Percentiles rank a stretch among this genome's conserved stretches.
Conservation (phyloP, 2,329 filamentous ascomycete species). For the Talaromyces sp. region DNA sequence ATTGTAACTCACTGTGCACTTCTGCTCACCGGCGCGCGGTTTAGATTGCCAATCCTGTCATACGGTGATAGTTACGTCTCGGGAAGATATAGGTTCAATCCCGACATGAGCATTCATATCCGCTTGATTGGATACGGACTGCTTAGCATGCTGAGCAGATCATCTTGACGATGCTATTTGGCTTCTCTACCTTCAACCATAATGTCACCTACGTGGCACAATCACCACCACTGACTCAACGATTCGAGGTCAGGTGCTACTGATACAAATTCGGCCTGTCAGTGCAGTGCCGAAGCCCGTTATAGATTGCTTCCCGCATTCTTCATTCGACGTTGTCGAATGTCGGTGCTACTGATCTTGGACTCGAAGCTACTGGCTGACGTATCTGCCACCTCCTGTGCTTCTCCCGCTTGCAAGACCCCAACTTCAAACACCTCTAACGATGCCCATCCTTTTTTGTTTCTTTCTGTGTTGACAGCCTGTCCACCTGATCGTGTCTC, state of each 20-base stretch:
- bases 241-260: neutral
- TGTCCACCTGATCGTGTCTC: conserved; percentile 82
- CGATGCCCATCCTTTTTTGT: conserved; percentile 68
- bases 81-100: neutral
- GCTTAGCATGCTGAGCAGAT: neutral
- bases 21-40: neutral
- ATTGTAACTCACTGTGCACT: neutral
- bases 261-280: neutral
- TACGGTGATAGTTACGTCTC: neutral
- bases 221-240: conserved; percentile 10
- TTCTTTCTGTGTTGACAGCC: conserved; percentile 80
- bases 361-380: conserved; percentile 63
- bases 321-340: conserved; percentile 55
- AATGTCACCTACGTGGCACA: conserved; percentile 16
- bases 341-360: conserved; percentile 91
- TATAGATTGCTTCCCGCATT: conserved; percentile 28
- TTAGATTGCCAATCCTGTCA: neutral
- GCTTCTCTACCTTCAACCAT: conserved; percentile 3
- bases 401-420: conserved; percentile 69
- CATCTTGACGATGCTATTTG: neutral
- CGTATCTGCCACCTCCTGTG: conserved; percentile 42
- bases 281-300: conserved; percentile 1
- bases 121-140: conserved; percentile 10
- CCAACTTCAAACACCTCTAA: conserved; percentile 86
- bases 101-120: neutral